Base-by-base conservation (phyloP, 768 basidiomycete species). In the Collybiopsis confluens region DNA sequence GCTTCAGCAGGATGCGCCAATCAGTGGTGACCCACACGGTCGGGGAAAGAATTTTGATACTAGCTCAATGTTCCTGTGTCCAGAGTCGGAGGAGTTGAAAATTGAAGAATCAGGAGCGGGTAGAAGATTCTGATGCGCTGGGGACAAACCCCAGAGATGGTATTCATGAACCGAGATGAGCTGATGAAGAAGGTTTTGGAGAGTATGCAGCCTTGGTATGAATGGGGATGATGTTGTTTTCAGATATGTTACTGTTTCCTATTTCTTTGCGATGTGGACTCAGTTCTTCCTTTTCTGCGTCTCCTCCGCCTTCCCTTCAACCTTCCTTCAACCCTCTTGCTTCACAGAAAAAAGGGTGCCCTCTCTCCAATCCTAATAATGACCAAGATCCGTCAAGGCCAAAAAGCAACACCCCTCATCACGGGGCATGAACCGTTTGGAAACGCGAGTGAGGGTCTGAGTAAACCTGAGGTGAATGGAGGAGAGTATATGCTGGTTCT, bases 401-500 rank as follows among this genome's bases (percentile, higher is more conserved):
- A 85, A n/a, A 92, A 88, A 66, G 82, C 83, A 3, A 81, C 79
- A 45, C 96, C 92, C 1, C 69, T 87, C 44, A 76, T 95, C 50
- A 83, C 84, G 0, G 88, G 88, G 0, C 88, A 91, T 55, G 94
- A 97, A 64, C 78, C 86, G 0, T 97, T 86, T 66, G 85, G 90
- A 11, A 79, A 81, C 28, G 81, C 94, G 68, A 85, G 86, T 1
- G 89, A 94, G 43, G 89, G 90, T 45, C 69, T 96, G 55, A 78
- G 83, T 52, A 87, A 81, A 67, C 61, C 74, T 2, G n/a, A n/a
- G n/a, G n/a, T n/a, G n/a, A n/a, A n/a, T n/a, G n/a, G n/a, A n/a
- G n/a, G n/a, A n/a, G n/a, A n/a, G n/a, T n/a, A n/a, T n/a, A n/a
- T n/a, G n/a, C n/a, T n/a, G n/a, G n/a, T n/a, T n/a, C n/a, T n/a